Evolutionary conservation across 2,329 filamentous ascomycete species (phyloP), one percentile per base, ranked within the genome.

Genomic region (Stachybotrys elegans): DNA sequence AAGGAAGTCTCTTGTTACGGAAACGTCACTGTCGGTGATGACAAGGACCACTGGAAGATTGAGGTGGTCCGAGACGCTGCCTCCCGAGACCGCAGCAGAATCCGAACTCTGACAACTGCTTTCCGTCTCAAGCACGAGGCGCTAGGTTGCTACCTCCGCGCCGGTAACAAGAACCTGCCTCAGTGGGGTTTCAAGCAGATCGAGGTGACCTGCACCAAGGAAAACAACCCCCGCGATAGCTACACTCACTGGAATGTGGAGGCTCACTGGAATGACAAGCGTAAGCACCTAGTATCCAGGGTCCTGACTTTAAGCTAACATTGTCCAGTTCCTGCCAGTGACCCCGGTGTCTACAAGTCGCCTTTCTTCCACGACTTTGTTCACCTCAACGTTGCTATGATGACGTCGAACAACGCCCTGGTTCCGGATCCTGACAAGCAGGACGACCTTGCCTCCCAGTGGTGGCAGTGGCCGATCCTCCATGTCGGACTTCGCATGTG

Each of bases 111-210:
- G 51, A 97, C 93, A 7, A 95, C 92, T 6, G 81, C 88, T 11
- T 96, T 98, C 79, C 84, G 94, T 51, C 74, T 98, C 45, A 88
- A 78, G 66, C 90, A 98, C 63, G 74, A 80, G 34, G 76, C 82
- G 44, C 76, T 97, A 44, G 88, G 87, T 54, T 98, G 93, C 69
- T 98, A 98, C 63, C 81, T 98, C 41, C 86, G 91, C 51, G 94
- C 93, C 47, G 92, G 91, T 56, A 98, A 95, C 58, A 86, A 90
- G 57, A 98, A 97, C 68, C 76, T 98, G 51, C 93, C 93, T 42
- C 93, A 97, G 64, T 98, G 93, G 93, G 93, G 93, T 63, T 98
- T 98, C 78, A 96, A 97, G 73, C 93, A 98, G 70, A 97, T 98
- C 53, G 93, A 98, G 71, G 91, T 93, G 27, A 95, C 90, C 21